Evolutionary conservation across 2,329 filamentous ascomycete species (phyloP), one percentile per base, ranked within the genome.

Genomic region (Elsinoe australis): DNA sequence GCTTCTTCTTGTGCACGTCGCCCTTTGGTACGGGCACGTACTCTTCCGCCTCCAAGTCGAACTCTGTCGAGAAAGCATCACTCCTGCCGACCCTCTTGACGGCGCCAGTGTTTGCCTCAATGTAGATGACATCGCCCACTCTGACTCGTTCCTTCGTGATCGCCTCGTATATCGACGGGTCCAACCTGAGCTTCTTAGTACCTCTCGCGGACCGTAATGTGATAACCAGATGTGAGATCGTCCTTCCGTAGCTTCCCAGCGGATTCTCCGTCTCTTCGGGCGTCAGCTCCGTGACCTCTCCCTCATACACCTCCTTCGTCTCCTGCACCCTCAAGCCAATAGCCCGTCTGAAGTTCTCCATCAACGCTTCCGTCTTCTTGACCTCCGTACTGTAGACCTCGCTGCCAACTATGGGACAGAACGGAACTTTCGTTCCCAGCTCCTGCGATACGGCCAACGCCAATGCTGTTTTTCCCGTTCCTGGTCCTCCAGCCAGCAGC

Each of bases 1-100:
- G 92, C 75, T 98, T 98, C 80, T 95, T 96, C 79, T 98, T 98
- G 74, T 96, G 92, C 47, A 98, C 92, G 62, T 98, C 92, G 51
- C 92, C 92, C 73, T 98, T 98, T 50, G 92, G 92, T 54, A 98
- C 94, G 4, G 92, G 92, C 55, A 98, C 92, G 66, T 98, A 98
- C 70, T 98, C 92, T 69, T 98, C 92, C 2, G 92, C 92, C 71
- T 98, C 92, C 42, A 98, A 80, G 65, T 98, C 92, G 65, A 98
- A 98, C 66, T 98, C 92, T 45, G 92, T 98, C 21, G 89, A 90
- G 66, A 96, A 96, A 21, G 92, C 92, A 65, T 98, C 92, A 36
- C 87, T 95, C 61, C 92, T 79, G 45, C 92, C 92, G 8, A 98
- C 92, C 59, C 92, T 81, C 74, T 98, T 98, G 72, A 94, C 95